Percentiles rank a stretch among this genome's conserved stretches.
These are phyloP conservation scores for Marchantia paleacea DNA, from an alignment of 225 moss, liverwort and hornwort genomes.

Conservation along the genomic window DNA sequence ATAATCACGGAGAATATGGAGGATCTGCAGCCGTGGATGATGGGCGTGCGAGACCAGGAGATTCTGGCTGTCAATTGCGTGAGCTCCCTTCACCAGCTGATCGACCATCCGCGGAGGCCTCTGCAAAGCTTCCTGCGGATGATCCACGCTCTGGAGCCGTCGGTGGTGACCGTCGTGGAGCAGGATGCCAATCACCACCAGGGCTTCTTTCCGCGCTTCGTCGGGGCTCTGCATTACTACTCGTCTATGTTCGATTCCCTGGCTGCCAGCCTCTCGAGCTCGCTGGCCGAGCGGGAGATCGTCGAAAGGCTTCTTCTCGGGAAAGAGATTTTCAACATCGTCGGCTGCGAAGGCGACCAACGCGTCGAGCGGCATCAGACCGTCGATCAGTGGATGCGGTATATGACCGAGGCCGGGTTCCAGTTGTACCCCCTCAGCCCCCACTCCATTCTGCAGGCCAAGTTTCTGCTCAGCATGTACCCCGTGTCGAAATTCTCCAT, in stretches of 20 bases:
- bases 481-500: conserved; percentile 27
- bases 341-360: conserved; percentile 25
- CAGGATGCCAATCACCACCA: conserved; percentile 33
- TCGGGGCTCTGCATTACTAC: conserved; percentile 39
- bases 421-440: conserved; percentile 29
- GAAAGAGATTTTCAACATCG: conserved; percentile 35
- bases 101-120: conserved; percentile 14
- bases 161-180: conserved; percentile 38
- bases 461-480: conserved; percentile 30
- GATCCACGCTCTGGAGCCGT: conserved; percentile 30
- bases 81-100: conserved; percentile 31
- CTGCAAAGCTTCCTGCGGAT: conserved; percentile 27
- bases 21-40: conserved; percentile 23
- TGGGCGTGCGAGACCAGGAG: conserved; percentile 30
- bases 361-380: conserved; percentile 28
- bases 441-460: conserved; percentile 29
- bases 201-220: conserved; percentile 38
- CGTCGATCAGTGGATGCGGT: conserved; percentile 29
- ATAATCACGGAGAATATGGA: conserved; percentile 27
- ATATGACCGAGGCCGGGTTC: conserved; percentile 33
- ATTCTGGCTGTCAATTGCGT: conserved; percentile 40
- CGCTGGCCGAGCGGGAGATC: conserved; percentile 20
- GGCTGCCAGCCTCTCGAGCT: conserved; percentile 24
- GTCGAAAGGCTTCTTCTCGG: conserved; percentile 39
- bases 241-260: conserved; percentile 50